Base-by-base conservation (phyloP, 129 eudicot species). In the Silybum marianum region DNA sequence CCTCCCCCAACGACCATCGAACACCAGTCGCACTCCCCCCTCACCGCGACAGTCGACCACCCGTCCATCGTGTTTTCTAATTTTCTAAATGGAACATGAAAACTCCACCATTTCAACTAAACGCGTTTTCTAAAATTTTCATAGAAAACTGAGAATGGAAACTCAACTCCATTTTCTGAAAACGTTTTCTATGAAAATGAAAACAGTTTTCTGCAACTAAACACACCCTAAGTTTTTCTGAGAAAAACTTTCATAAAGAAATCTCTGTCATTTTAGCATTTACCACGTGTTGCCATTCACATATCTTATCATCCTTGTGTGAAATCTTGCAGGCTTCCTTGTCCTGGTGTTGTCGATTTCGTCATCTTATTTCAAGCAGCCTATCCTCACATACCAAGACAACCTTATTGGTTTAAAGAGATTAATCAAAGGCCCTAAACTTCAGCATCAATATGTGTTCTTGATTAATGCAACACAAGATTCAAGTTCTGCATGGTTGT, bases 291-390 rank as follows among this genome's bases (percentile, higher is more conserved):
- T 62, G 32, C 38, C 23, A 23, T 65, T 77, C 71, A 26, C 21
- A 24, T 66, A 25, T 26, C 44, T 39, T 67, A 67, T 39, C 30
- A 42, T 78, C 46, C 16, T 9, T 73, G 34, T 81, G 34, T 85
- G 36, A 65, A 58, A 72, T 67, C 36, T 24, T 73, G 83, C 85
- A 81, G 88, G 88, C 24, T 69, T 79, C 66, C 14, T 84, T 60
- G 80, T 74, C 80, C 30, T 44, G 48, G 46, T 46, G 40, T 78
- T 78, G 66, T 19, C 16, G 71, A 34, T 65, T 78, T 77, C 60
- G 13, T 18, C 69, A n/a, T 38, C 69, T 72, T 54, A 21, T 78
- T 78, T 77, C 38, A 69, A 28, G 73, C 46, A 78, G 21, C 51
- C 8, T 79, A 28, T 58, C 65, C 39, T 72, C 77, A 63, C 44